A percentile compares a stretch with the other conserved stretches of the same genome.
These are phyloP conservation scores for Hirsutella thompsonii DNA, from an alignment of 2,329 filamentous ascomycete genomes.

Conservation along the genomic window DNA sequence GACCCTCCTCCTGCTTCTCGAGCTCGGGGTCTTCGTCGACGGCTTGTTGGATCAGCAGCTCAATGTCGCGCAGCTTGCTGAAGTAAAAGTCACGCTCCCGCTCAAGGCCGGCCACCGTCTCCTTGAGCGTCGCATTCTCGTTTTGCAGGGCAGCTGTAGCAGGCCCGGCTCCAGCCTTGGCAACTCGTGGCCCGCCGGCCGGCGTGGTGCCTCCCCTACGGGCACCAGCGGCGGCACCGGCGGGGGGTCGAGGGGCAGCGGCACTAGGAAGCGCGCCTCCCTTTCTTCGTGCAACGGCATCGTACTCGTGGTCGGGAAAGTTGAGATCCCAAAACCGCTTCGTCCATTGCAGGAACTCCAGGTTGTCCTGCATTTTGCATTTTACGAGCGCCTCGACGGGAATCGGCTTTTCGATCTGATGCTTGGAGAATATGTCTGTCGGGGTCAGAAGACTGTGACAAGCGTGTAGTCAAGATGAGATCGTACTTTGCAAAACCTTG, in stretches of 20 bases:
- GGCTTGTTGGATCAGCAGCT: conserved; percentile 83
- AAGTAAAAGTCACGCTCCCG: conserved; percentile 98
- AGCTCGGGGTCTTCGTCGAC: conserved; percentile 86
- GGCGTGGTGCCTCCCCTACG: conserved; percentile 50
- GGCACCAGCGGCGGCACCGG: conserved; percentile 36
- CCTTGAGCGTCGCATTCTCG: conserved; percentile 83
- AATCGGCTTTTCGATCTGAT: conserved; percentile 79
- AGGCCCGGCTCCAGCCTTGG: conserved; percentile 38
- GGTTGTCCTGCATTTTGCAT: conserved; percentile 99
- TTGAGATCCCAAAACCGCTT: conserved; percentile 98
- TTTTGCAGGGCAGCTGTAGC: conserved; percentile 62
- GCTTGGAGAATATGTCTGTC: conserved; percentile 69
- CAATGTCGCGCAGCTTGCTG: conserved; percentile 94
- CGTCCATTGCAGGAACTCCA: conserved; percentile 95
- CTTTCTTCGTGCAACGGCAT: conserved; percentile 76
- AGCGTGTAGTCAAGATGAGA: background rate
- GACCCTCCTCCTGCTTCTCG: conserved; percentile 82
- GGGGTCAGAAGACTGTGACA: conserved; percentile 3
- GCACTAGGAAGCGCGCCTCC: conserved; percentile 49
- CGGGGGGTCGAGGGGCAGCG: conserved; percentile 31
- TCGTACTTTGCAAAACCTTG: conserved; percentile 87
- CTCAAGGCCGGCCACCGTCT: conserved; percentile 89
- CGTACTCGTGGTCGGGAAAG: conserved; percentile 94
- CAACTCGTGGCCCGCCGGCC: conserved; percentile 30
- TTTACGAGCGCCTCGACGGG: conserved; percentile 83